phyloP scores from a whole-genome alignment of 371 early-diverging fungal species.

The Rhizomucor pusillus region DNA sequence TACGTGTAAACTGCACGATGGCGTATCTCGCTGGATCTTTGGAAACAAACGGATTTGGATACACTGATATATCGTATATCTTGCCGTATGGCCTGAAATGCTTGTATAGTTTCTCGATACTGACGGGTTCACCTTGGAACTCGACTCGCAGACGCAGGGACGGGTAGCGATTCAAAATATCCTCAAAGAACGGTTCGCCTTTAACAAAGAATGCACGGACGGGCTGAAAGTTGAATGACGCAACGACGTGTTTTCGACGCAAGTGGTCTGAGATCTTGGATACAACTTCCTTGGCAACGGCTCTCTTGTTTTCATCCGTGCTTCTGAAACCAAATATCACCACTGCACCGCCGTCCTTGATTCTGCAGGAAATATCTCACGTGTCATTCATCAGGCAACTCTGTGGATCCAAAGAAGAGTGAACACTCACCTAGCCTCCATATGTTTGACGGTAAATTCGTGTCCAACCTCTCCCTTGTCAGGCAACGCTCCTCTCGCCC shows the following conservation, averaged over 20 bases:
- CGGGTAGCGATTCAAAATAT: conserved; percentile 78
- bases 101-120: conserved; percentile 68
- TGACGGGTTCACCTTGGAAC: conserved; percentile 69
- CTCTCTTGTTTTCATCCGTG: conserved; percentile 17
- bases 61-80: conserved; percentile 71
- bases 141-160: conserved; percentile 63
- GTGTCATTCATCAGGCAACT: neutral
- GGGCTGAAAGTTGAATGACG: conserved; percentile 63
- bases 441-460: conserved; percentile 30
- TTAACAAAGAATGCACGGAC: conserved; percentile 65
- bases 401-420: neutral
- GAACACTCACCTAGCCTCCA: conserved; percentile 32
- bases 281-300: conserved; percentile 32
- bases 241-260: conserved; percentile 34
- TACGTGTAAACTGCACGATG: conserved; percentile 69
- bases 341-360: conserved; percentile 51
- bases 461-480: conserved; percentile 21
- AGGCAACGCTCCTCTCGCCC: conserved; percentile 28
- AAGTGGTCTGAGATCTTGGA: conserved; percentile 34
- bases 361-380: conserved; percentile 17
- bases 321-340: conserved; percentile 38
- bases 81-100: conserved; percentile 81
- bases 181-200: conserved; percentile 87
- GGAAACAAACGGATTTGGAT: conserved; percentile 45
- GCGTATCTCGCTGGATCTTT: conserved; percentile 83